Base-by-base conservation (phyloP, 2,329 filamentous ascomycete species). In the Monascus ruber region DNA sequence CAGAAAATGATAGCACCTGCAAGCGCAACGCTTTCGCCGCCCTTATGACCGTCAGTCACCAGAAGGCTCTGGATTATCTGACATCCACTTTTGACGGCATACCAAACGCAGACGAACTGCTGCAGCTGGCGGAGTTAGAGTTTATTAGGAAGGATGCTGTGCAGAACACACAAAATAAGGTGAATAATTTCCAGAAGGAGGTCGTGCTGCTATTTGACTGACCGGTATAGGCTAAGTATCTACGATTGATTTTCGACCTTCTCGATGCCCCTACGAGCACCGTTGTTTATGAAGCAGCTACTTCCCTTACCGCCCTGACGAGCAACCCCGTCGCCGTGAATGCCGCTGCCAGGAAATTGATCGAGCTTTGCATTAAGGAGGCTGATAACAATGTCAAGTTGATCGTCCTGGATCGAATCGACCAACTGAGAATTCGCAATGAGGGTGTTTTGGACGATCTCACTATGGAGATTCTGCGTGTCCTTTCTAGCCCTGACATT, bases 331-430 rank as follows among this genome's bases (percentile, higher is more conserved):
- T 98, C 8, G 91, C 91, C 11, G 89, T 98, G 43, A 98, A 96
- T 68, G 91, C 91, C 25, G 91, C 91, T 6, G 91, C 91, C 9
- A 77, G 79, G 51, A 98, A 98, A 59, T 91, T 98, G 60, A 94
- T 96, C 47, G 91, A 98, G 63, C 73, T 98, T 6, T 87, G 84
- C 59, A 95, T 98, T 60, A 94, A 94, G 67, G 91, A 96, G 65
- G 82, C 91, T 1, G 91, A 98, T 63, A 98, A 98, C 71, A 98
- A 98, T 58, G 91, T 98, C 47, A 98, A 98, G 69, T 79, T 98
- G 34, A 98, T 98, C 51, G 91, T 98, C 17, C 73, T 98, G 33
- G 91, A 96, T 56, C 83, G 89, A 34, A 91, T 98, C 31, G 83
- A 94, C 54, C 81, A 89, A 54, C 65, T 95, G 46, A 77, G 88